Evolutionary conservation across 129 eudicot genomes (phyloP).

Genomic region (Flaveria robusta): DNA sequence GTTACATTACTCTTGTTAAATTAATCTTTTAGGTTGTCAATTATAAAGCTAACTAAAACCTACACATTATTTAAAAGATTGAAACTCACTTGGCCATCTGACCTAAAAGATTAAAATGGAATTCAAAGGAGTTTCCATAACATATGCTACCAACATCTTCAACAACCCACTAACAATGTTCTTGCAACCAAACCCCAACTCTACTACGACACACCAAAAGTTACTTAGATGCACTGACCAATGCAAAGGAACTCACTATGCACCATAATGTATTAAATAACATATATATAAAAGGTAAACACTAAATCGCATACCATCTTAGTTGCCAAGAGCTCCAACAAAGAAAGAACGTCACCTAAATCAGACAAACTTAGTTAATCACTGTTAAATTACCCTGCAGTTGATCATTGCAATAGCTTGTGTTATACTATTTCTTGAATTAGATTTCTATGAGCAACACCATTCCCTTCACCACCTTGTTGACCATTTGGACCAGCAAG

Average conservation of each 20-base stretch:
- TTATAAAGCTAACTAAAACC: background rate
- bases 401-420: no score
- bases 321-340: slow-evolving; percentile 73
- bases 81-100: slow-evolving; percentile 62
- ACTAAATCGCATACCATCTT: slow-evolving; percentile 59
- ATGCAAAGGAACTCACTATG: background rate
- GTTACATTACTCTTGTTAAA: background rate
- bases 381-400: no score
- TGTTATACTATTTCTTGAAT: no score
- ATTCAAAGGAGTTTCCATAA: slow-evolving; percentile 41
- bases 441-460: no score
- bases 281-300: background rate
- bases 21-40: slow-evolving; percentile 1
- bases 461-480: no score
- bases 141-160: slow-evolving; percentile 45
- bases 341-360: slow-evolving; percentile 58
- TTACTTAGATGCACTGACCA: slow-evolving; percentile 12
- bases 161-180: slow-evolving; percentile 51
- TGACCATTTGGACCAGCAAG: no score
- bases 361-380: slow-evolving; percentile 15
- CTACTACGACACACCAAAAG: slow-evolving; percentile 43
- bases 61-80: background rate
- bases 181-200: slow-evolving; percentile 71
- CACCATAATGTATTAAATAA: background rate
- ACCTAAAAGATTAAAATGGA: slow-evolving; percentile 66